Conservation (phyloP, 257 asterid genomes). For the Haberlea rhodopensis region DNA sequence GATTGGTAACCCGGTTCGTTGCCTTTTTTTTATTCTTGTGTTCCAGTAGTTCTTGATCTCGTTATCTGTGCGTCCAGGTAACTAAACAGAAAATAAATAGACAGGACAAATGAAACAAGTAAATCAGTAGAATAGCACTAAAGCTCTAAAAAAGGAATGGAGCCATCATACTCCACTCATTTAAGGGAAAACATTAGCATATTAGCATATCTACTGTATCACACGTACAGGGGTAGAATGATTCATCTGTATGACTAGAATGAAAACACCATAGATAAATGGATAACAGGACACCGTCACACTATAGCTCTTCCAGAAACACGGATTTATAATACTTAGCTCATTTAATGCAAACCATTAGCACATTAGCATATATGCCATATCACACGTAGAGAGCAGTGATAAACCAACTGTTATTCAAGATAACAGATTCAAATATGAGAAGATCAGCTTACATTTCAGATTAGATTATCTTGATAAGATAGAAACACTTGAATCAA, state of each 20-base stretch:
- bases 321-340: neutral
- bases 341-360: neutral
- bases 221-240: neutral
- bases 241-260: conserved; percentile 4
- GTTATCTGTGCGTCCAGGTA: conserved; percentile 66
- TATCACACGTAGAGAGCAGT: neutral
- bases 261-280: neutral
- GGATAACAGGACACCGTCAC: neutral
- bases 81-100: conserved; percentile 23
- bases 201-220: neutral
- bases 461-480: no score
- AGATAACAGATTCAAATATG: no score
- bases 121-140: conserved; percentile 1
- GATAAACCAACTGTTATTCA: no score
- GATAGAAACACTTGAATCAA: no score
- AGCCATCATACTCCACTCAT: neutral
- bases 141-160: neutral
- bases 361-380: neutral
- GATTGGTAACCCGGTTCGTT: conserved; percentile 55
- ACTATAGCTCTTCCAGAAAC: neutral
- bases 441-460: no score
- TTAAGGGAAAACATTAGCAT: neutral
- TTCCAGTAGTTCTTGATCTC: conserved; percentile 68
- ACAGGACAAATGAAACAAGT: neutral
- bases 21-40: conserved; percentile 55